A percentile compares a stretch with the other conserved stretches of the same genome.
Conservation (phyloP, 768 basidiomycete genomes). For the Trametes villosa region DNA sequence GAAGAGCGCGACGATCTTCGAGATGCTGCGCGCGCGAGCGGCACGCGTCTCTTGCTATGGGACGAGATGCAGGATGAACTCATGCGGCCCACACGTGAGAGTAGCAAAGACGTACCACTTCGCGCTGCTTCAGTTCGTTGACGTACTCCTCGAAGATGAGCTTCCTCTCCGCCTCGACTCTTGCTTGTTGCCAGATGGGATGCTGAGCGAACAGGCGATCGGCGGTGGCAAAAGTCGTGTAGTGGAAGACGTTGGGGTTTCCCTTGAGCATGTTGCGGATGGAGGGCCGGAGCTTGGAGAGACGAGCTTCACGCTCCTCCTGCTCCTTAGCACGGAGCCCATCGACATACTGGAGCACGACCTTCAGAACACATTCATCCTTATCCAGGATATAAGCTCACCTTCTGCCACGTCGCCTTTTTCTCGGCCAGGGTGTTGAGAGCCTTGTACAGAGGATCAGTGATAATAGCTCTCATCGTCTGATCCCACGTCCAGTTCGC, state of each 20-base stretch:
- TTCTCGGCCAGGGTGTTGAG: conserved; percentile 93
- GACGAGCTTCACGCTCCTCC: conserved; percentile 81
- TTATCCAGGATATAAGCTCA: conserved; percentile 37
- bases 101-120: conserved; percentile 67
- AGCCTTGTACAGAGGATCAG: conserved; percentile 95
- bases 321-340: conserved; percentile 79
- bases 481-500: conserved; percentile 97
- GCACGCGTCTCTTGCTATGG: conserved; percentile 80
- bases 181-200: conserved; percentile 89
- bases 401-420: conserved; percentile 94
- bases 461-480: conserved; percentile 97
- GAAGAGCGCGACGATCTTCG: conserved; percentile 83
- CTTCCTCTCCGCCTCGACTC: conserved; percentile 82
- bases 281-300: conserved; percentile 86
- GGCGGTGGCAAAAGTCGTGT: conserved; percentile 88
- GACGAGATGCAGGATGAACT: background rate
- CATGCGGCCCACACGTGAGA: background rate
- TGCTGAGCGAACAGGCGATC: conserved; percentile 86
- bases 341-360: conserved; percentile 66
- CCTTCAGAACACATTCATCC: background rate
- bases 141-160: conserved; percentile 94
- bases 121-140: conserved; percentile 80
- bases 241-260: conserved; percentile 88
- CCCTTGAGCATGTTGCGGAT: conserved; percentile 85
- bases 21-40: conserved; percentile 75